phyloP scores from a whole-genome alignment of 352 stramenopile genomes.

The Globisporangium spiculum region DNA sequence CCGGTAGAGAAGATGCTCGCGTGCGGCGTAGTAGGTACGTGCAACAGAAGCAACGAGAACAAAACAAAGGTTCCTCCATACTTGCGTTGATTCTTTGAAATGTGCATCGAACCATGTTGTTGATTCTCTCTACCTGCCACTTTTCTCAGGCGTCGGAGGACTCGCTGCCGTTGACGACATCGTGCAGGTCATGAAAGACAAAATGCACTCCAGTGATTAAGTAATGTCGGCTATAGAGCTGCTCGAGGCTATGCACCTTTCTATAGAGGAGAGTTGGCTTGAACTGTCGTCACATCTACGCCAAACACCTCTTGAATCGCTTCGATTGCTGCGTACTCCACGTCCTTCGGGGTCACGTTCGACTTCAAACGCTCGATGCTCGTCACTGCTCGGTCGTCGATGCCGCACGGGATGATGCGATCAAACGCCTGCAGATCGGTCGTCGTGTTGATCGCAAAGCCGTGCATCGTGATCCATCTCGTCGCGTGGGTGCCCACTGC shows the following conservation, averaged over 20 bases:
- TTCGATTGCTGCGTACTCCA: slow-evolving; percentile 66
- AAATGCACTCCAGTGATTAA: slow-evolving; percentile 17
- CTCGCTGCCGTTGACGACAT: slow-evolving; percentile 69
- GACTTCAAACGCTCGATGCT: slow-evolving; percentile 64
- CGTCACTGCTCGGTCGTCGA: slow-evolving; percentile 88
- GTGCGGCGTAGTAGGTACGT: slow-evolving; percentile 90
- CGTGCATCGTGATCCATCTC: slow-evolving; percentile 98
- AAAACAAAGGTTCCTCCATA: not conserved
- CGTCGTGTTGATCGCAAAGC: slow-evolving; percentile 96
- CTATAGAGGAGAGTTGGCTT: slow-evolving; percentile 36
- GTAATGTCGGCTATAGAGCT: not conserved
- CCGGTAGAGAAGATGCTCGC: slow-evolving; percentile 92
- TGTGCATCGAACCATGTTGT: not conserved
- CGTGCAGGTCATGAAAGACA: slow-evolving; percentile 27
- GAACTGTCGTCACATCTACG: slow-evolving; percentile 52
- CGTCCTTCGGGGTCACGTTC: slow-evolving; percentile 46
- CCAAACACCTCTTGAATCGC: slow-evolving; percentile 70
- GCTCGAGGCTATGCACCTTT: not conserved
- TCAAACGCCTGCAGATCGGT: slow-evolving; percentile 93
- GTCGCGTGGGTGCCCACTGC: slow-evolving; percentile 95
- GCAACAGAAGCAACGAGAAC: not conserved
- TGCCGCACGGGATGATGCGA: slow-evolving; percentile 96
- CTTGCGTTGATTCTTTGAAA: not conserved
- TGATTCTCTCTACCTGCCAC: slow-evolving; percentile 1
- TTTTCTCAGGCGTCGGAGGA: slow-evolving; percentile 50